Conservation (phyloP, 1,284 basidiomycete genomes). For the Trichosporon ovoides region DNA sequence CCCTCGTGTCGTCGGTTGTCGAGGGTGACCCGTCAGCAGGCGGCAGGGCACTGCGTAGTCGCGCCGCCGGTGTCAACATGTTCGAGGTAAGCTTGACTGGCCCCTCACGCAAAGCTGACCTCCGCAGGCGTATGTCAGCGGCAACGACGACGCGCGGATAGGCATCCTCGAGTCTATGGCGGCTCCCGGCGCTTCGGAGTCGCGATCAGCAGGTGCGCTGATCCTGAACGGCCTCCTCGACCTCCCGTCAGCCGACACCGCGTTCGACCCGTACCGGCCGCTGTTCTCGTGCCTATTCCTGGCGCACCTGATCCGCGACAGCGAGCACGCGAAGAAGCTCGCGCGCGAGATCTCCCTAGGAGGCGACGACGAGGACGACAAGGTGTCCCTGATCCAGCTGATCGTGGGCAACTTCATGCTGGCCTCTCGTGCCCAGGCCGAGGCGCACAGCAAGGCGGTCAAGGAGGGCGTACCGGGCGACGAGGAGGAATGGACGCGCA, state of each 20-base stretch:
- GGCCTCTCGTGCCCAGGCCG: conserved; percentile 55
- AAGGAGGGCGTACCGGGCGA: conserved; percentile 32
- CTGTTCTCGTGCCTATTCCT: conserved; percentile 54
- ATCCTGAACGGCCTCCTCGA: conserved; percentile 54
- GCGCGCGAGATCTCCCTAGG: conserved; percentile 52
- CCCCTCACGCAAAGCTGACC: not conserved
- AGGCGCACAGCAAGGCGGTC: conserved; percentile 45
- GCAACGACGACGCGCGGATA: conserved; percentile 47
- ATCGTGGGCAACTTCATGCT: conserved; percentile 60
- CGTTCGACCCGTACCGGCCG: conserved; percentile 54
- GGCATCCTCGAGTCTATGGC: conserved; percentile 47
- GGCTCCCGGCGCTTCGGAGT: conserved; percentile 26
- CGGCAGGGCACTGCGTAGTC: conserved; percentile 41
- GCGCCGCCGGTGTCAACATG: conserved; percentile 51
- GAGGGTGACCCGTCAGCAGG: conserved; percentile 41
- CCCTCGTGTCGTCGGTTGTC: conserved; percentile 42
- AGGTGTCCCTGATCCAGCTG: conserved; percentile 54
- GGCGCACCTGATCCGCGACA: conserved; percentile 53
- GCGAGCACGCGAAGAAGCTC: conserved; percentile 54
- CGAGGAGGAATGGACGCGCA: conserved; percentile 73
- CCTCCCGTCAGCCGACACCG: conserved; percentile 30
- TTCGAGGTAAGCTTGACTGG: conserved; percentile 47
- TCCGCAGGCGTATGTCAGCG: conserved; percentile 41
- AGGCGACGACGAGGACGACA: conserved; percentile 50
- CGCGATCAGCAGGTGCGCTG: conserved; percentile 51